These are phyloP conservation scores for Globisporangium viniferum DNA, from an alignment of 352 stramenopile species.

Conservation along the genomic window DNA sequence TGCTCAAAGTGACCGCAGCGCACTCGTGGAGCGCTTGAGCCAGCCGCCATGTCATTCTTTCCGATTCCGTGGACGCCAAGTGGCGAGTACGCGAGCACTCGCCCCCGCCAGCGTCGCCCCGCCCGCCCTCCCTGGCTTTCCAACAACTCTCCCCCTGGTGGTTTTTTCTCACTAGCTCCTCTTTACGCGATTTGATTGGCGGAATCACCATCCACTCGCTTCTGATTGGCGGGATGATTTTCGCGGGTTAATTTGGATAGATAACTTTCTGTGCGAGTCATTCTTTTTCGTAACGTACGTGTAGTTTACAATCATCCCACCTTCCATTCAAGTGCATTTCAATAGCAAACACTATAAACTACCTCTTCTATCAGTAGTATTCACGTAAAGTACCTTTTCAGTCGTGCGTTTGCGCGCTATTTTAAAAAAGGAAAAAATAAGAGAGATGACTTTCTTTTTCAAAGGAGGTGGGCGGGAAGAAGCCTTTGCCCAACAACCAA, in stretches of 20 bases:
- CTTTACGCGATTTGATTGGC: conserved; percentile 3
- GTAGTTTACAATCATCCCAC: neutral
- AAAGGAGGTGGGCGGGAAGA: neutral
- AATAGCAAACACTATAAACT: neutral
- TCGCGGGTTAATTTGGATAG: conserved; percentile 8
- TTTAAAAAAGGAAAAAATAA: conserved; percentile 11
- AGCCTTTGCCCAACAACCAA: neutral
- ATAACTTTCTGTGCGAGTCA: neutral
- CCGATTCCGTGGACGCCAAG: neutral
- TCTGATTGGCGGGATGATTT: conserved; percentile 4
- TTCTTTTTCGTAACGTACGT: neutral
- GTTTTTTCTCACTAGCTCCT: conserved; percentile 6
- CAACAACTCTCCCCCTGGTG: neutral
- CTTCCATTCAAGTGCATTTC: neutral
- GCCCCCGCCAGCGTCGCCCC: conserved; percentile 1
- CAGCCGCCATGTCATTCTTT: conserved; percentile 11
- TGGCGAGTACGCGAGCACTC: neutral
- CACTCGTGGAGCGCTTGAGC: neutral
- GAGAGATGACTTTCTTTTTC: conserved; percentile 8
- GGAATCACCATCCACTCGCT: neutral
- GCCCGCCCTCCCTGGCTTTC: neutral
- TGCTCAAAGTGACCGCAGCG: neutral
- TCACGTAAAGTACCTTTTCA: neutral
- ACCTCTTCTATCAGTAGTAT: neutral
- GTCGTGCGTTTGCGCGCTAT: neutral